Base-by-base conservation (phyloP, 768 basidiomycete genomes). In the Lactarius indigo region DNA sequence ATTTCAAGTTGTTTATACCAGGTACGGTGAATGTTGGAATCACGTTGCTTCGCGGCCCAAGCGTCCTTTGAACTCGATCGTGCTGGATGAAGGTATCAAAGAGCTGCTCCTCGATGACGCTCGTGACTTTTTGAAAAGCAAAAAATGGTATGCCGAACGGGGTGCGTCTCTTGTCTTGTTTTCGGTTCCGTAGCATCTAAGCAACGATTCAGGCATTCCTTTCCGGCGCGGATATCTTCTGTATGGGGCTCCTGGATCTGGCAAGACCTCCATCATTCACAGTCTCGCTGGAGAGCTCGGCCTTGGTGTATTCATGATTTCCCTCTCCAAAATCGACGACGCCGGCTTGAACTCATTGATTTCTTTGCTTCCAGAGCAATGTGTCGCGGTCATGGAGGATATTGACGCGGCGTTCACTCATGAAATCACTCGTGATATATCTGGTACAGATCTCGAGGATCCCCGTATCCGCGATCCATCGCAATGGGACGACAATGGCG, bases 301-400 rank as follows among this genome's bases (percentile, higher is more conserved):
- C 3, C 79, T 94, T 44, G 83, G 90, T 70, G 83, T 93, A 30
- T 92, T 90, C 75, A 83, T 91, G 56, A 75, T 93, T 54, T 86
- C 88, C 1, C 83, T 92, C 8, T 86, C 88, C 5, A 83, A 84
- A 23, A 69, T 92, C 52, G 89, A 91, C 71, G 91, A 92, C 73
- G 77, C 79, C 1, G 73, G 76, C 9, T 81, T 91, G 30, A 81
- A 79, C 61, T 79, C 84, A 44, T 78, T 91, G 52, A 84, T 91
- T 65, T 79, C 82, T 10, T 78, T 80, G 1, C 80, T 92, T 2
- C 91, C 91, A n/a, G 81, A 85, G 64, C 80, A 81, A 69, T 91
- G 87, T 71, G 88, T 93, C 64, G 85, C 87, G 5, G 79, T 94
- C 41, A 91, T 94, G 85, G 91, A 93, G 74, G 92, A 93, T 73